Evolutionary conservation across 495 filamentous ascomycete species (phyloP).

Genomic region (Penicillium soppii): DNA sequence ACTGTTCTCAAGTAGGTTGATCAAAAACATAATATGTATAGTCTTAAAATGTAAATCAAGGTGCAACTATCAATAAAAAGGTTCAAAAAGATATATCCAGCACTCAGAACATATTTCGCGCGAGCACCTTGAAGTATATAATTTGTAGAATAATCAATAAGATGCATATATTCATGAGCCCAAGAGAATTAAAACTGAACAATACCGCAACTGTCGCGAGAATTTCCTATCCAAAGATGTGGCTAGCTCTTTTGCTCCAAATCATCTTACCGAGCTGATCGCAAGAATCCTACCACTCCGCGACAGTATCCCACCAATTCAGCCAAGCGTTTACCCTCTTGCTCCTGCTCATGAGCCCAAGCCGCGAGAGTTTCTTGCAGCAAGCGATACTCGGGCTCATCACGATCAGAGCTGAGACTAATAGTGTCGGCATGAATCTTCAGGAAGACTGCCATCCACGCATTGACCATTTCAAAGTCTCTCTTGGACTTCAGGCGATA

Average conservation of each 20-base stretch:
- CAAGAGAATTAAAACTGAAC: too few relatives aligned
- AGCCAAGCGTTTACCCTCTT: slow-evolving; percentile 67
- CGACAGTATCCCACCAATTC: slow-evolving; percentile 80
- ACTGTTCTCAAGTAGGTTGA: too few relatives aligned
- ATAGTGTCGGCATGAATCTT: slow-evolving; percentile 68
- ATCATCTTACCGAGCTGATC: slow-evolving; percentile 51
- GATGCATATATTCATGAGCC: too few relatives aligned
- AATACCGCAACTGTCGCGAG: too few relatives aligned
- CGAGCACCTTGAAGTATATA: too few relatives aligned
- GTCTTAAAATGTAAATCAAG: too few relatives aligned
- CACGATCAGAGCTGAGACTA: slow-evolving; percentile 39
- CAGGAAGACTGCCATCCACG: slow-evolving; percentile 94
- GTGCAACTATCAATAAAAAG: too few relatives aligned
- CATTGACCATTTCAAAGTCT: slow-evolving; percentile 92
- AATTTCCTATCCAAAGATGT: not conserved
- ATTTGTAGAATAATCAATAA: too few relatives aligned
- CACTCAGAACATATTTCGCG: too few relatives aligned
- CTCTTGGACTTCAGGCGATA: slow-evolving; percentile 58
- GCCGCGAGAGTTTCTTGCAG: slow-evolving; percentile 53
- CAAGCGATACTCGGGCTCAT: slow-evolving; percentile 34
- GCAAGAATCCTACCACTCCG: slow-evolving; percentile 85
- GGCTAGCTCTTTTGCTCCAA: not conserved
- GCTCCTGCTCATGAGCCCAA: slow-evolving; percentile 68
- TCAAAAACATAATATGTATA: too few relatives aligned
- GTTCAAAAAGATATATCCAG: too few relatives aligned